Evolutionary conservation across 139 green algal genomes (phyloP).

Genomic region (Coelastrella sp.): DNA sequence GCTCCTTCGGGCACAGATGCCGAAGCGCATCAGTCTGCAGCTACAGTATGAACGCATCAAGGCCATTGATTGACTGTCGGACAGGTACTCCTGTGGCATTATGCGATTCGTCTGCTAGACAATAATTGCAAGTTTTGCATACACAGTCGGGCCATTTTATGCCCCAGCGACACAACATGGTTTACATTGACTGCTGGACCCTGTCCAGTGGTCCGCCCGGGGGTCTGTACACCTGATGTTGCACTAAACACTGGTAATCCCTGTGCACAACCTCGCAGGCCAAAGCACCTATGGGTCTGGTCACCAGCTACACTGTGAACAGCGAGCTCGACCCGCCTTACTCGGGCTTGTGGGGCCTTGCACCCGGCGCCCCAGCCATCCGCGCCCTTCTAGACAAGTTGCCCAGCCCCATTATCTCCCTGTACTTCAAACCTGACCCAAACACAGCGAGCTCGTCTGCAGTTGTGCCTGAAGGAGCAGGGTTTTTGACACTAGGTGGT

Average conservation of each 20-base stretch:
- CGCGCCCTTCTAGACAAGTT: neutral
- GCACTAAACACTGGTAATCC: neutral
- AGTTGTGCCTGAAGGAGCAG: neutral
- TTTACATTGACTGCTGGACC: too few species aligned
- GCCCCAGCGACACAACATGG: too few species aligned
- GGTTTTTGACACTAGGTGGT: neutral
- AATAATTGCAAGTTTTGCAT: too few species aligned
- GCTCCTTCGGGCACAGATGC: too few species aligned
- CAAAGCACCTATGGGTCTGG: neutral
- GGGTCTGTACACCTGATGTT: neutral
- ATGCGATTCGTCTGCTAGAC: too few species aligned
- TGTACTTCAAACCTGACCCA: neutral
- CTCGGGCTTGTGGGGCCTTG: neutral
- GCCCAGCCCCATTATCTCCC: neutral
- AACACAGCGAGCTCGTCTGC: neutral
- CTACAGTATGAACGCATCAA: too few species aligned
- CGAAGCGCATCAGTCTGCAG: too few species aligned
- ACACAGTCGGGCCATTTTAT: too few species aligned
- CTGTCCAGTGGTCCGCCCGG: neutral
- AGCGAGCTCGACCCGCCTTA: neutral
- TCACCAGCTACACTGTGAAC: neutral
- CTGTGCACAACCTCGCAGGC: neutral
- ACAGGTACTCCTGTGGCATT: too few species aligned
- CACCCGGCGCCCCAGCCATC: neutral
- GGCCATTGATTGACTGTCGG: too few species aligned